Conservation (phyloP, 257 asterid species). For the Solanum dulcamara region DNA sequence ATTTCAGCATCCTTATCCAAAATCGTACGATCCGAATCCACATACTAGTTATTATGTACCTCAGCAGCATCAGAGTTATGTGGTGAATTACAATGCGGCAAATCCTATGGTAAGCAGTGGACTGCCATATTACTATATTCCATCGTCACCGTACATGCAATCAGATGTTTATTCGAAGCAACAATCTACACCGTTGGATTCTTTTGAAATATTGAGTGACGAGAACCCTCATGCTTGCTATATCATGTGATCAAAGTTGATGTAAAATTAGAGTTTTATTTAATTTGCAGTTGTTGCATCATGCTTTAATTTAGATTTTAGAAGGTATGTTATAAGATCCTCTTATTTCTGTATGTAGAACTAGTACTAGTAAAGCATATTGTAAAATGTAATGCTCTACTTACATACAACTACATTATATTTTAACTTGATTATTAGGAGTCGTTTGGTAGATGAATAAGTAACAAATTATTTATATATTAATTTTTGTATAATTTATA, state of each 20-base stretch:
- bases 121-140: conserved; percentile 32
- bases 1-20: not conserved
- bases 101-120: conserved; percentile 28
- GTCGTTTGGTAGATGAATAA: no score
- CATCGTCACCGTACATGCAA: conserved; percentile 30
- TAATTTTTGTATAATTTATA: no score
- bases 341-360: no score
- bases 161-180: conserved; percentile 20
- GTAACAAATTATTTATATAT: no score
- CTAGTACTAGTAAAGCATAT: no score
- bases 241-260: conserved; percentile 32
- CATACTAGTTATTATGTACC: conserved; percentile 20
- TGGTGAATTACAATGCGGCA: conserved; percentile 52
- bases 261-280: no score
- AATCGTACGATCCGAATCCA: not conserved
- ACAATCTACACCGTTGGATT: conserved; percentile 32
- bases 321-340: no score
- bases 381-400: no score
- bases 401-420: no score
- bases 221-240: conserved; percentile 71
- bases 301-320: no score
- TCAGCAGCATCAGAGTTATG: conserved; percentile 31
- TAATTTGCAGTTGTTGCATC: no score
- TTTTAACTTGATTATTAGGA: no score
- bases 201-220: conserved; percentile 67